Base-by-base conservation (phyloP, 2,329 filamentous ascomycete species). In the Phoma herbarum region DNA sequence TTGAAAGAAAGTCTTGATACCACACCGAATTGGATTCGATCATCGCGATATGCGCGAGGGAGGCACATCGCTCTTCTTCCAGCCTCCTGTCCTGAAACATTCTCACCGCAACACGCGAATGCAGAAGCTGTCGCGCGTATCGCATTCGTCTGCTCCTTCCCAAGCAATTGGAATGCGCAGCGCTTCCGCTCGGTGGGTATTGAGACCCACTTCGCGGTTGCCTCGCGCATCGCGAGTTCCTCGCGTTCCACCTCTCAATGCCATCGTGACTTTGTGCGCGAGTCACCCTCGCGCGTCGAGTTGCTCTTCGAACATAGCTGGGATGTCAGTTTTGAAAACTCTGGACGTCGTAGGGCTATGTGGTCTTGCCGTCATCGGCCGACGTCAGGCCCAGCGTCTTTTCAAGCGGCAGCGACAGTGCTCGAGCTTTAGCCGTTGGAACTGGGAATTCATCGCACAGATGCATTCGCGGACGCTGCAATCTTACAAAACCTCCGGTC, bases 401-500 rank as follows among this genome's bases (percentile, higher is more conserved):
- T 9, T 28, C 26, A 28, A 28, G 26, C 26, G 26, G 4, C 5
- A 4, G 4, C 26, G 26, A 28, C 5, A n/a, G n/a, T n/a, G 44
- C 44, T 47, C 44, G 46, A 49, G 46, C 46, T 39, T 49, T 26
- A n/a, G 46, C 46, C 46, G 46, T 48, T 48, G 29, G 11, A 14
- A 20, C 11, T 33, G 28, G 28, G 28, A 29, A 29, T 10, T 29
- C 28, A 29, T 29, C 28, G n/a, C n/a, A n/a, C n/a, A n/a, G 10
- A 10, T 4, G 29, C 12, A 2, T 31, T 35, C 31, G n/a, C 31
- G 31, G 31, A 18, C 31, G 31, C n/a, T 18, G 31, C n/a, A 35
- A 35, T 35, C 31, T 35, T 16, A 35, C 35, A 33, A 1, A 31
- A 22, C 8, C 14, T 33, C 42, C 42, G 42, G 23, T 28, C 42